A percentile compares a stretch with the other conserved stretches of the same genome.
These are phyloP conservation scores for Osmozyma mogii DNA, from an alignment of 805 yeast genomes.

Conservation along the genomic window DNA sequence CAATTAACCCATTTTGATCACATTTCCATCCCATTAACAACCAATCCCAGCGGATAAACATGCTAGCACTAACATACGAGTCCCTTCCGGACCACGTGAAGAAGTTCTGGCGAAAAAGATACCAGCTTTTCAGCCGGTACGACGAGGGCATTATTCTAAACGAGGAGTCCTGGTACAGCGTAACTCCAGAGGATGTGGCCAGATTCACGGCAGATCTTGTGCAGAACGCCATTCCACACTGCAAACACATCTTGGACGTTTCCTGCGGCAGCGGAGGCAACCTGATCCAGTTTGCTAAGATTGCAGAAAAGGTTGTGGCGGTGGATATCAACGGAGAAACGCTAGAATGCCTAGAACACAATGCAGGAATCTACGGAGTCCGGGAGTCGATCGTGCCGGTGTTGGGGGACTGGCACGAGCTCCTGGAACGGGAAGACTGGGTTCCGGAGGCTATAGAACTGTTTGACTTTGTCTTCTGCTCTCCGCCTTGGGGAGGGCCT, in stretches of 20 bases:
- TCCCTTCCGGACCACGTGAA: slow-evolving; percentile 33
- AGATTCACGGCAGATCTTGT: slow-evolving; percentile 48
- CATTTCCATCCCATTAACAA: no score
- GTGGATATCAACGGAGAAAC: slow-evolving; percentile 55
- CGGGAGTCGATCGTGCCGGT: slow-evolving; percentile 41
- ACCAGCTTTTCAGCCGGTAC: slow-evolving; percentile 49
- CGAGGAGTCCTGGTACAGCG: slow-evolving; percentile 76
- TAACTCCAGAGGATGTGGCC: slow-evolving; percentile 77
- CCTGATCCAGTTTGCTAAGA: slow-evolving; percentile 62
- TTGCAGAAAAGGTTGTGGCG: slow-evolving; percentile 51
- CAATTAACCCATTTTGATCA: no score
- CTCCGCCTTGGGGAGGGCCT: slow-evolving; percentile 91
- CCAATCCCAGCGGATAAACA: no score
- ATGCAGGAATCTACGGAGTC: slow-evolving; percentile 57
- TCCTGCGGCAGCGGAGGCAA: slow-evolving; percentile 91
- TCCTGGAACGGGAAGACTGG: slow-evolving; percentile 23
- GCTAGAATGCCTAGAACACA: slow-evolving; percentile 57
- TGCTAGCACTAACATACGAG: no score
- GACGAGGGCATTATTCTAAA: slow-evolving; percentile 67
- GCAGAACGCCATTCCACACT: slow-evolving; percentile 42
- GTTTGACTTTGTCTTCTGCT: slow-evolving; percentile 56
- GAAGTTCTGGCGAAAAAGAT: slow-evolving; percentile 60
- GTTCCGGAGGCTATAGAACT: slow-evolving; percentile 21
- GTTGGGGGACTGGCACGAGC: slow-evolving; percentile 42
- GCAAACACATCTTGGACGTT: slow-evolving; percentile 48